Evolutionary conservation across 2,329 filamentous ascomycete genomes (phyloP), one percentile per base, ranked within the genome.

Genomic region (Phialophora verrucosa): DNA sequence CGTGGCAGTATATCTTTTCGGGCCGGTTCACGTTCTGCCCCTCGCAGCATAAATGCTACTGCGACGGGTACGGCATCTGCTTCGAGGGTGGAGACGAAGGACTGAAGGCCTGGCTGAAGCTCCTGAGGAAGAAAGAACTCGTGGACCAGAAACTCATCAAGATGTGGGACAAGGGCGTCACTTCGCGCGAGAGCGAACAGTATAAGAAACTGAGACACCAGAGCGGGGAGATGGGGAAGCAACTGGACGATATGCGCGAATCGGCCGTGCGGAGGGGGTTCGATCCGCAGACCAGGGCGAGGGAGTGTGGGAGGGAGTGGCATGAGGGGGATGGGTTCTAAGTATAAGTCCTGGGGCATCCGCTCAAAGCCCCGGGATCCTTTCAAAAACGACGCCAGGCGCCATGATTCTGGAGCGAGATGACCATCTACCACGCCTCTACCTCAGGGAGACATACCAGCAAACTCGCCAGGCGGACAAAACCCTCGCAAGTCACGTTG

Each of bases 1-100:
- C 87, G 0, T 89, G 87, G 87, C 86, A 88, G 66, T 86, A 83
- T 66, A 80, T 89, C 17, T 89, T 88, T 73, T 84, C 85, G 0
- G 84, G 83, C 1, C 68, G 81, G 27, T 72, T 76, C 12, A 75
- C 78, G 25, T 73, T 79, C 51, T 84, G 83, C 65, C 80, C 81
- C 4, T 75, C 76, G 27, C 83, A 86, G 76, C 80, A 84, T 65
- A 74, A 83, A 0, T 90, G 88, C 76, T 87, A 87, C 68, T 90
- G 88, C 73, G 87, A 89, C 68, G 86, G 85, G 6, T 90, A 84
- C 57, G 87, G 88, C 0, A 76, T 86, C 14, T 90, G 88, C 72
- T 89, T 88, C 69, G 84, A 82, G 10, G 80, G 80, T 4, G 78
- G 80, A 2, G 78, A 83, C 44, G 75, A 80, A 2, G 75, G 80